Evolutionary conservation across 768 basidiomycete species (phyloP).

Genomic region (Asterophora parasitica): DNA sequence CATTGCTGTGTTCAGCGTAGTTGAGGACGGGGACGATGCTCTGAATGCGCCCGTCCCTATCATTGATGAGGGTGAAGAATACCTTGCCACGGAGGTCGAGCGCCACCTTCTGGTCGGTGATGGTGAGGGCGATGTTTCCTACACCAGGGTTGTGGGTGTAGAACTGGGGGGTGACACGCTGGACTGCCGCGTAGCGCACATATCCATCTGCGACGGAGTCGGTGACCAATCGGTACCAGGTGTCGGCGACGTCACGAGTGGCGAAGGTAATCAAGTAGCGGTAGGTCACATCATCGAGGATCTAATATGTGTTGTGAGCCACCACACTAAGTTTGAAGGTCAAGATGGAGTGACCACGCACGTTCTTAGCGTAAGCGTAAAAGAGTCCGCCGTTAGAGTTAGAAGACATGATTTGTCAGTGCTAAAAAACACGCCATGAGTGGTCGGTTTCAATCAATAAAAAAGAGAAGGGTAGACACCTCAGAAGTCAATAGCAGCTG

Average conservation of each 20-base stretch:
- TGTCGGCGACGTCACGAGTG: slow-evolving; percentile 19
- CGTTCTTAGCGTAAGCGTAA: slow-evolving; percentile 18
- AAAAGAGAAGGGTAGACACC: too few species aligned
- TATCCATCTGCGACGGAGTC: slow-evolving; percentile 10
- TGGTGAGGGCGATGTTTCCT: slow-evolving; percentile 7
- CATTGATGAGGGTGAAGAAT: slow-evolving; percentile 16
- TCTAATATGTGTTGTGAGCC: neutral
- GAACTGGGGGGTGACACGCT: slow-evolving; percentile 14
- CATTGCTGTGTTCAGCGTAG: slow-evolving; percentile 4
- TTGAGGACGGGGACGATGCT: slow-evolving; percentile 8
- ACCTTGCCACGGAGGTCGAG: slow-evolving; percentile 7
- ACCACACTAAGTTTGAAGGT: too few species aligned
- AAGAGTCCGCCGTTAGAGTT: slow-evolving; percentile 7
- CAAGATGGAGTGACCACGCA: slow-evolving; percentile 8
- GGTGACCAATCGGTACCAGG: slow-evolving; percentile 22
- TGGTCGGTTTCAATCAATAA: too few species aligned
- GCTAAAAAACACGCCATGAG: too few species aligned
- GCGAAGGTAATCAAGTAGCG: slow-evolving; percentile 21
- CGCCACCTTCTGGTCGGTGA: slow-evolving; percentile 4
- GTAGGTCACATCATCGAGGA: slow-evolving; percentile 9
- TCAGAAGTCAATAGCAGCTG: too few species aligned
- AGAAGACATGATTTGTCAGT: too few species aligned
- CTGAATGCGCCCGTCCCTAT: slow-evolving; percentile 11
- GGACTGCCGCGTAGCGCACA: slow-evolving; percentile 7
- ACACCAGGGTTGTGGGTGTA: slow-evolving; percentile 13